A percentile compares a stretch with the other conserved stretches of the same genome.
These are phyloP conservation scores for Backusella sp. DNA, from an alignment of 192 early-diverging fungal genomes.

Conservation along the genomic window DNA sequence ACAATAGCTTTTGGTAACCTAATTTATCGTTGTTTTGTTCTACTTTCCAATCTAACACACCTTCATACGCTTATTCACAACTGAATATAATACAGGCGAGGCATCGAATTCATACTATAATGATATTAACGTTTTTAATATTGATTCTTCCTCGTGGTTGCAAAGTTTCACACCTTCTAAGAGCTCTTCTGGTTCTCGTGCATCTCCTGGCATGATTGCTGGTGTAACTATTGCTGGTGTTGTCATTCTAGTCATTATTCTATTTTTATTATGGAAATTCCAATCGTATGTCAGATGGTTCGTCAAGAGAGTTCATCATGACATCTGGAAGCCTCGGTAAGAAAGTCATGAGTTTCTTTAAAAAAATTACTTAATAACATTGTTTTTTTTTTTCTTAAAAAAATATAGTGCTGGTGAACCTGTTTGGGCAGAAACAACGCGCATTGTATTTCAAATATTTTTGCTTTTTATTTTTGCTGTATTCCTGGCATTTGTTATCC, in stretches of 20 bases:
- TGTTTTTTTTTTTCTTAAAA: conserved; percentile 9
- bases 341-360: neutral
- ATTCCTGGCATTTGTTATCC: conserved; percentile 31
- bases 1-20: conserved; percentile 29
- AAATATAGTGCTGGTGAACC: conserved; percentile 32
- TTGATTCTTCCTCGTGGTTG: conserved; percentile 18
- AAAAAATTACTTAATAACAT: neutral
- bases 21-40: neutral
- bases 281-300: conserved; percentile 25
- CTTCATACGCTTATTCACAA: neutral
- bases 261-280: conserved; percentile 28
- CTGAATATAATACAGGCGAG: conserved; percentile 6
- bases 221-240: conserved; percentile 32
- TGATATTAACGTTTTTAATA: conserved; percentile 32
- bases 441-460: conserved; percentile 32
- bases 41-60: neutral
- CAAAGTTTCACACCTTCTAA: conserved; percentile 2
- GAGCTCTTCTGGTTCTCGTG: conserved; percentile 2
- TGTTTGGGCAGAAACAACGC: conserved; percentile 37
- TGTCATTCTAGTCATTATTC: conserved; percentile 23
- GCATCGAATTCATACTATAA: conserved; percentile 29
- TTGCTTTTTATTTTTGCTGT: conserved; percentile 31
- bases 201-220: conserved; percentile 30
- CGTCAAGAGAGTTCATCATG: conserved; percentile 26
- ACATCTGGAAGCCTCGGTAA: conserved; percentile 37